Evolutionary conservation across 2,329 filamentous ascomycete species (phyloP), one percentile per base, ranked within the genome.

Genomic region (Colletotrichum viniferum): DNA sequence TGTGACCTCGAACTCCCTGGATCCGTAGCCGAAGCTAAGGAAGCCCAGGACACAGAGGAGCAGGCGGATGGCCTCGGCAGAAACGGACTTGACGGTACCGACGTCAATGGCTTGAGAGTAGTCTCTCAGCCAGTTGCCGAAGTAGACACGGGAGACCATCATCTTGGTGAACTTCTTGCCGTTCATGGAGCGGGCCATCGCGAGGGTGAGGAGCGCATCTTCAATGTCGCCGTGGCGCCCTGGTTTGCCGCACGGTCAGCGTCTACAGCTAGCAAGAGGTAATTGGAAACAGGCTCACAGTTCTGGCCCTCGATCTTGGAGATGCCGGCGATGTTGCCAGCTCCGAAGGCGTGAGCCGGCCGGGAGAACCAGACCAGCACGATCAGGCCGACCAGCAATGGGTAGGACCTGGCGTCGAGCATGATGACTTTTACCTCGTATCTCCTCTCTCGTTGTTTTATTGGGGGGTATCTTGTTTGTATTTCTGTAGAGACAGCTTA

Each of bases 21-120:
- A 95, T 28, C 93, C 95, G 81, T 92, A 96, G 79, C 95, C 95
- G 83, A 97, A 97, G 79, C 90, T 96, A 87, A 98, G 89, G 88
- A 98, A 98, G 18, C 95, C 95, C 56, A 98, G 90, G 61, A 98
- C 92, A 89, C 94, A 98, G 71, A 98, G 91, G 16, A 98, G 88
- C 64, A 98, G 94, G 38, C 96, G 93, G 81, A 98, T 98, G 74
- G 96, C 96, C 85, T 98, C 95, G 67, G 95, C 94, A 71, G 94
- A 96, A 77, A 98, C 96, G 80, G 93, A 91, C 87, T 98, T 98
- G 85, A 98, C 92, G 5, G 95, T 97, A 77, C 95, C 96, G 65
- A 98, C 95, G 84, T 98, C 96, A 80, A 98, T 94, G 76, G 96
- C 96, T 85, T 98, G 96, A 69, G 94, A 97, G 85, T 98, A 98